A percentile compares a stretch with the other conserved stretches of the same genome.
Conservation (phyloP, 495 filamentous ascomycete species). For the Echria macrotheca region DNA sequence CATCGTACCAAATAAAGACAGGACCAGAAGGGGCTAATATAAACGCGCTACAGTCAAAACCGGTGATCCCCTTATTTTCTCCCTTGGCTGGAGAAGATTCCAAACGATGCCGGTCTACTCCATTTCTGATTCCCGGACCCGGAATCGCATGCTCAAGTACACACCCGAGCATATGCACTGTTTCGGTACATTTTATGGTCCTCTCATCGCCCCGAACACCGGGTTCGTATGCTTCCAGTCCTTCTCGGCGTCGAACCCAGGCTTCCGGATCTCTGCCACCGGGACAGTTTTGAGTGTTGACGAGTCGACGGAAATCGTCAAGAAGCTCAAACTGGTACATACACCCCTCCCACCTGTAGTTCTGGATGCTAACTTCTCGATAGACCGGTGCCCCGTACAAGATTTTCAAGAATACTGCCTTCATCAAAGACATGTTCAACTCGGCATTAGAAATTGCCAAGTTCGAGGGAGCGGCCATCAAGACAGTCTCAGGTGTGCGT, state of each 20-base stretch:
- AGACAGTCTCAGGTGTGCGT: constrained; percentile 89
- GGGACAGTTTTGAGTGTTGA: constrained; percentile 91
- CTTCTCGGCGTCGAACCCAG: constrained; percentile 79
- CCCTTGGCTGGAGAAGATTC: constrained; percentile 94
- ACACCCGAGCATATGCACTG: constrained; percentile 88
- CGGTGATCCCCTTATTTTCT: constrained; percentile 95
- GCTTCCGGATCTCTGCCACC: constrained; percentile 90
- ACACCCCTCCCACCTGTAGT: background rate
- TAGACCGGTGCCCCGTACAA: constrained; percentile 65
- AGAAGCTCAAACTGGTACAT: constrained; percentile 82
- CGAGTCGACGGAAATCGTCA: constrained; percentile 91
- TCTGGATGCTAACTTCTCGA: constrained; percentile 7
- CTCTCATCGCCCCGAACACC: constrained; percentile 89
- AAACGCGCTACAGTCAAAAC: constrained; percentile 59
- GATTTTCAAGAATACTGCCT: constrained; percentile 98
- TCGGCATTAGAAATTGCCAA: constrained; percentile 89
- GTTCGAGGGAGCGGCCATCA: constrained; percentile 92
- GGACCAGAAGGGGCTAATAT: background rate
- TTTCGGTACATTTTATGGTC: constrained; percentile 90
- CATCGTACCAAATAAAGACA: background rate
- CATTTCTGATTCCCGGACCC: constrained; percentile 84
- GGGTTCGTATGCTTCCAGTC: constrained; percentile 92
- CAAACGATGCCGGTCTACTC: constrained; percentile 89
- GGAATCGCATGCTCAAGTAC: constrained; percentile 97
- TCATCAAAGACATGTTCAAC: constrained; percentile 98